Conservation (phyloP, 2,329 filamentous ascomycete species). For the Alternaria panax region DNA sequence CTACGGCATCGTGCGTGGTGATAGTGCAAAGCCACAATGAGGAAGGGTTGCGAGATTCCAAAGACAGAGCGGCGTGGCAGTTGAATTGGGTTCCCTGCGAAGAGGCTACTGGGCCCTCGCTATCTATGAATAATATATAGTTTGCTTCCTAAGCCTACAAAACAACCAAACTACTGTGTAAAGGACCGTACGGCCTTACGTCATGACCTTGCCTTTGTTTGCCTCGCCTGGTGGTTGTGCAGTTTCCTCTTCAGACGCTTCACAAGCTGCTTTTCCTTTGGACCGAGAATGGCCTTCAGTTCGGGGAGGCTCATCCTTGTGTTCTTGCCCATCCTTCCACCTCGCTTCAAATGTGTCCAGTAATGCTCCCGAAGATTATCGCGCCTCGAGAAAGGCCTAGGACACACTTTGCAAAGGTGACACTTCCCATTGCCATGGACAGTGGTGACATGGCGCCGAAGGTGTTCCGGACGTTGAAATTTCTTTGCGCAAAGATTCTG, state of each 20-base stretch:
- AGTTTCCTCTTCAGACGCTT: conserved; percentile 21
- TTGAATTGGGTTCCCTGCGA: too few species aligned
- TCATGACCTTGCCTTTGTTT: not conserved
- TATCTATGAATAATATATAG: too few species aligned
- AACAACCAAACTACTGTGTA: too few species aligned
- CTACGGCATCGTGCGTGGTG: too few species aligned
- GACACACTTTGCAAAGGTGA: conserved; percentile 26
- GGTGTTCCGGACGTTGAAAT: conserved; percentile 31
- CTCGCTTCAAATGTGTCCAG: conserved; percentile 33
- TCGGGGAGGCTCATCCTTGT: conserved; percentile 25
- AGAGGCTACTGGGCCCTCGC: too few species aligned
- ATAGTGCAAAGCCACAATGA: too few species aligned
- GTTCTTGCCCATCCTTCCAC: conserved; percentile 27
- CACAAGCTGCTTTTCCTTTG: conserved; percentile 24
- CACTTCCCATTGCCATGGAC: conserved; percentile 16
- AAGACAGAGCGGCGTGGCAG: too few species aligned
- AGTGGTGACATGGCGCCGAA: conserved; percentile 29
- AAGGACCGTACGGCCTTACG: too few species aligned
- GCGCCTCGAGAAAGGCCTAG: conserved; percentile 23
- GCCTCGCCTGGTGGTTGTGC: not conserved
- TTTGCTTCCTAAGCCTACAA: too few species aligned
- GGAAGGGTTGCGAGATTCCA: too few species aligned
- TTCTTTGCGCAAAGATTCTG: conserved; percentile 9
- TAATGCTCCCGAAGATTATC: conserved; percentile 39
- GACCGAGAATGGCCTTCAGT: conserved; percentile 25